Base-by-base conservation (phyloP, 345 rosid genomes). In the Populus deltoides region DNA sequence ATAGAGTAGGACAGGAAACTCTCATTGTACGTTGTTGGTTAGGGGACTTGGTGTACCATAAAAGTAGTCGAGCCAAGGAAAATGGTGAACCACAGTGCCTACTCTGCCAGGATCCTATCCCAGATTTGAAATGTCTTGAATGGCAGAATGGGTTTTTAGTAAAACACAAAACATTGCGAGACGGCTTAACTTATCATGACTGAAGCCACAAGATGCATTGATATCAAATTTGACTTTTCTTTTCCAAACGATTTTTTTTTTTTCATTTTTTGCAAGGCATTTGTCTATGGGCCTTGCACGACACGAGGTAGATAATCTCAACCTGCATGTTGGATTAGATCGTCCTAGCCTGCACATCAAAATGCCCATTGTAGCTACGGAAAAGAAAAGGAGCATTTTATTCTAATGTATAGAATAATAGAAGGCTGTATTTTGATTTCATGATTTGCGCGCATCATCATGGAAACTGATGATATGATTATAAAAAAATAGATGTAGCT, bases 221-320 rank as follows among this genome's bases (percentile, higher is more conserved):
- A 66, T 66, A 22, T 41, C 45, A 41, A 41, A 41, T 10, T 41
- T 41, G 47, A 43, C 47, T 43, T 5, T 33, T 43, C 15, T 43
- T 11, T 43, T 43, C 47, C 47, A 43, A 10, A 6, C 0, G 8
- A 38, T 38, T 38, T 6, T 7, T 6, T 35, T 35, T 38, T 38
- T 2, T 11, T 11, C 36, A 31, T 31, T 31, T 31, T 31, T 1
- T 31, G 33, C 33, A 16, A 84, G 70, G 65, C 86, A 84, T 25
- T 81, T 84, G 84, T 84, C 84, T 35, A 3, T 38, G 0, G 84
- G 86, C 13, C 78, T 75, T 25, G 78, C 29, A 29, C 1, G 27
- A 25, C 31, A 31, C 47, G 74, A 31, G 80, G 83, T 41, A 76
- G 24, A 65, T 76, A 41, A 57, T 25, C 18, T 10, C 16, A 69